These are phyloP conservation scores for Acephala macrosclerotiorum DNA, from an alignment of 2,329 filamentous ascomycete genomes.

Conservation along the genomic window DNA sequence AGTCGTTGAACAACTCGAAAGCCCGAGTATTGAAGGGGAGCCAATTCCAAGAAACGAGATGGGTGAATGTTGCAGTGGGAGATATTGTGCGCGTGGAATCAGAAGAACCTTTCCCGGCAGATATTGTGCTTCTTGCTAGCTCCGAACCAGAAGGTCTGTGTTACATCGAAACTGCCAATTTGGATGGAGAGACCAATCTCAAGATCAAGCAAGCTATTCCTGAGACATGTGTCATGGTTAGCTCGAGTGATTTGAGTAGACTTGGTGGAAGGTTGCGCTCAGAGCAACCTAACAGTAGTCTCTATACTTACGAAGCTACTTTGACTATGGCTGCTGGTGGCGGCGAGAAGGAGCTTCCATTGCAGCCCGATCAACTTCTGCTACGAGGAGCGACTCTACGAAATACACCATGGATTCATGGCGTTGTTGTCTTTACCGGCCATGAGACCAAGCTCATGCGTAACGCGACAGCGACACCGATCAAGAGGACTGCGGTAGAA, in stretches of 20 bases:
- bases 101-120: constrained; percentile 93
- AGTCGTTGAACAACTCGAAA: constrained; percentile 85
- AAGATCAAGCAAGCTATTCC: constrained; percentile 98
- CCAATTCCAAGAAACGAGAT: constrained; percentile 84
- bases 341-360: constrained; percentile 88
- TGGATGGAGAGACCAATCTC: constrained; percentile 97
- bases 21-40: constrained; percentile 85
- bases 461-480: constrained; percentile 95
- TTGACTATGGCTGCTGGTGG: constrained; percentile 89
- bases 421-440: constrained; percentile 94
- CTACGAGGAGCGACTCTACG: constrained; percentile 91
- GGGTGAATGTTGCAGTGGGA: constrained; percentile 92
- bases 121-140: constrained; percentile 89
- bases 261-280: constrained; percentile 88
- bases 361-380: constrained; percentile 91
- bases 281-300: constrained; percentile 96
- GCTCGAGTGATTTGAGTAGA: constrained; percentile 83
- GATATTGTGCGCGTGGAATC: constrained; percentile 94
- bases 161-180: constrained; percentile 97
- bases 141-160: constrained; percentile 97
- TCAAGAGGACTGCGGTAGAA: constrained; percentile 97
- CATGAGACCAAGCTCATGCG: constrained; percentile 99
- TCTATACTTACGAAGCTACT: constrained; percentile 98
- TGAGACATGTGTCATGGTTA: constrained; percentile 89
- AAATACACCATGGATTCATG: constrained; percentile 97